phyloP scores from a whole-genome alignment of 306 rosid genomes.

The Quercus mongolica region DNA sequence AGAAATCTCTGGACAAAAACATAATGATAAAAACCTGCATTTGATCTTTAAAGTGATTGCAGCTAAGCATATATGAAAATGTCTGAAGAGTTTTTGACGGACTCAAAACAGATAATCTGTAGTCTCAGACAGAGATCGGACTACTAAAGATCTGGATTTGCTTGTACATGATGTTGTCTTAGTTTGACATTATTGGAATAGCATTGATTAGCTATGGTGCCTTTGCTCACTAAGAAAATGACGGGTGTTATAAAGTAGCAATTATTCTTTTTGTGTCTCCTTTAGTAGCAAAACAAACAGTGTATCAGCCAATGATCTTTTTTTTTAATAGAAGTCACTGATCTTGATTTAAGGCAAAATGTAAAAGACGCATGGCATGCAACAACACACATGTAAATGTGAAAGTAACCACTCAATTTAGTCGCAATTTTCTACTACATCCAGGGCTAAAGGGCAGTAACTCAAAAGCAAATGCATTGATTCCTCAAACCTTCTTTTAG shows the following conservation, averaged over 20 bases:
- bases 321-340: not conserved
- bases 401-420: not conserved
- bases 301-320: no score
- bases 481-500: not conserved
- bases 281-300: not conserved
- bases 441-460: not conserved
- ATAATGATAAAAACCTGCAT: not conserved
- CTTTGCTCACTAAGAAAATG: no score
- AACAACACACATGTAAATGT: not conserved
- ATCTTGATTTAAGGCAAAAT: not conserved
- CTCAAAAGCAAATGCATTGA: not conserved
- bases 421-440: not conserved
- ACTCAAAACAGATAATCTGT: not conserved
- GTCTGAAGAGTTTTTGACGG: not conserved
- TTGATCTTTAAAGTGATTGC: not conserved
- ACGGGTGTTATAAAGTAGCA: no score
- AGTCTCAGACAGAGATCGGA: no score
- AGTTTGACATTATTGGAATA: not conserved
- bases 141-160: not conserved
- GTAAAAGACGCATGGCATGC: not conserved
- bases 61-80: not conserved
- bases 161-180: not conserved
- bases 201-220: not conserved
- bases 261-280: not conserved
- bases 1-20: not conserved